Evolutionary conservation across 306 rosid genomes (phyloP), one percentile per base, ranked within the genome.

Genomic region (Canavalia ensiformis): DNA sequence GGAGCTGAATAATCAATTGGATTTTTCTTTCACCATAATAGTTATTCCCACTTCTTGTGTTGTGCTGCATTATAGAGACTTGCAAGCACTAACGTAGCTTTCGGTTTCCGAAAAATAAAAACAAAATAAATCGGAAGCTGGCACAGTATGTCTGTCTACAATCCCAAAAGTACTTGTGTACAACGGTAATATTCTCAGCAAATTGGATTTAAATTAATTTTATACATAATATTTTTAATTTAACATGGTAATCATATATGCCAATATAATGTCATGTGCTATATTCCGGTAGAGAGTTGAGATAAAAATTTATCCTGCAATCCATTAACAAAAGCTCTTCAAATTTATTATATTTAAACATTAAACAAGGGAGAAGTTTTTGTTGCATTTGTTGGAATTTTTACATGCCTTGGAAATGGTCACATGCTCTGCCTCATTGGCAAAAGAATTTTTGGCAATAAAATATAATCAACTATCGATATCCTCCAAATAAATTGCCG

Each of bases 181-280:
- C 44, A 71, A 71, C 46, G 60, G 47, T 57, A 71, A 71, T 71
- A 51, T 71, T 71, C 76, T 71, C 76, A 6, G 7, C 7, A 31
- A 46, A 10, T 29, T 10, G 3, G 39, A 29, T 4, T 29, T 29
- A 10, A 6, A 2, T 44, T 67, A 41, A 39, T 18, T 66, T 66
- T 66, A 41, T 18, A 18, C 18, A 3, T n/a, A 37, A n/a, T 37
- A 13, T 7, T 64, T 64, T 13, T 13, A 64, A 37, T 37, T n/a
- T 7, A 64, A 8, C 3, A 39, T 13, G 39, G n/a, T 37, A 34
- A n/a, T 1, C 3, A 42, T 41, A 18, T 18, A 66, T 18, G 33
- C 2, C 13, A 7, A 18, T 6, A 65, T 35, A 4, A 2, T 13
- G 5, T 62, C 68, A 9, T 34, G 68, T 62, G 13, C 1, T 60